These are phyloP conservation scores for Colletotrichum sp. DNA, from an alignment of 2,329 filamentous ascomycete genomes.

Conservation along the genomic window DNA sequence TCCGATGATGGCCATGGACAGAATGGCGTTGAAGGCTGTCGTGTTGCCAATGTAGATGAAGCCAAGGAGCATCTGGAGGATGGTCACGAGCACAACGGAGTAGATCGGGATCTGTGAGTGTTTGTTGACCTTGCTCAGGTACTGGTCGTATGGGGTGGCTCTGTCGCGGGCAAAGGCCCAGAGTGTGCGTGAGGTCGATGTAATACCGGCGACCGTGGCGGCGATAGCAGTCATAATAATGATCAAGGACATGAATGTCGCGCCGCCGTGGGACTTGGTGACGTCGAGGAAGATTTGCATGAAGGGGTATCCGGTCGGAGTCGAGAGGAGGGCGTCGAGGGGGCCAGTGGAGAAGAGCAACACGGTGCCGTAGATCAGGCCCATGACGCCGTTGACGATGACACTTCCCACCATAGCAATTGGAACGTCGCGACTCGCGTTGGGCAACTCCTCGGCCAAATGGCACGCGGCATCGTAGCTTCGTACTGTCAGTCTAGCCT, in stretches of 20 bases:
- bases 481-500: neutral
- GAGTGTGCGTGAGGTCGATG: slow-evolving; percentile 39
- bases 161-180: slow-evolving; percentile 45
- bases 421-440: slow-evolving; percentile 36
- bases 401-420: slow-evolving; percentile 38
- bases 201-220: slow-evolving; percentile 34
- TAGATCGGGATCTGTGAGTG: slow-evolving; percentile 38
- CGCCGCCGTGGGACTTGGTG: slow-evolving; percentile 27
- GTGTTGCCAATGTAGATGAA: slow-evolving; percentile 46
- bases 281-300: slow-evolving; percentile 43
- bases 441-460: slow-evolving; percentile 36
- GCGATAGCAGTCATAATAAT: slow-evolving; percentile 30
- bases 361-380: slow-evolving; percentile 44
- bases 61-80: slow-evolving; percentile 33
- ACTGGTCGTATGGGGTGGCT: slow-evolving; percentile 37
- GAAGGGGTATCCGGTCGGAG: slow-evolving; percentile 46
- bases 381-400: slow-evolving; percentile 49
- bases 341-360: slow-evolving; percentile 48
- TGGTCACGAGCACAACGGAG: slow-evolving; percentile 27
- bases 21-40: slow-evolving; percentile 45
- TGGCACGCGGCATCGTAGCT: slow-evolving; percentile 40
- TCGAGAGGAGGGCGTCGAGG: slow-evolving; percentile 40
- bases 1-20: slow-evolving; percentile 46
- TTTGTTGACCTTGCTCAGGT: slow-evolving; percentile 38
- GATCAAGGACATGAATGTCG: slow-evolving; percentile 33